Base-by-base conservation (phyloP, 257 asterid genomes). In the Scutellaria minor region DNA sequence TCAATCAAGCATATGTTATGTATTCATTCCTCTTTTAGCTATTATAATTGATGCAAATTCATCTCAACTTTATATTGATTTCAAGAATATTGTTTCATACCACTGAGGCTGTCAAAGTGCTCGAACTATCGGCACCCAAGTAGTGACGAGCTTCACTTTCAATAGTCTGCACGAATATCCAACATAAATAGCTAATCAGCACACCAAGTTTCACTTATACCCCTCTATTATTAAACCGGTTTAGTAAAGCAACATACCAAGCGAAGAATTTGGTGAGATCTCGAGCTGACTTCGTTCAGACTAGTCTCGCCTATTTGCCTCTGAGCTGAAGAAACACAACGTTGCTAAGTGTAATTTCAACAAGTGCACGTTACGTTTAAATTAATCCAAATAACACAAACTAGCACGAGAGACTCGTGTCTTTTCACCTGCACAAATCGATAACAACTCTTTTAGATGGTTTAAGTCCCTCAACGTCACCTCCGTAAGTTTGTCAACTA, bases 251-350 rank as follows among this genome's bases (percentile, higher is more conserved):
- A 64, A 57, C 83, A 18, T 81, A 94, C 97, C 93, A 91, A 75
- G 37, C 97, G 89, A 41, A 92, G 79, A 78, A 92, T 95, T 82
- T 95, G 97, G 77, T 92, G 99, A 67, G 99, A 95, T 75, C 99
- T 85, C 2, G 99, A 92, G 84, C 99, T 95, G 79, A 83, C 44
- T 79, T 95, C 99, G 75, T 95, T 92, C 51, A 92, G 84, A 77
- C 83, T 63, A 10, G 99, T 95, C 89, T 95, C 99, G 78, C 96
- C 96, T 71, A 82, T 91, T 79, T 84, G 89, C 73, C 99, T 85
- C 80, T 95, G 96, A 65, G 95, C 98, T 95, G 89, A 79, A 74
- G 71, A 35, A 78, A 75, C 53, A 55, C 3, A 71, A 55, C 15
- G 51, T 42, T 3, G 44, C 4, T 35, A 10, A 31, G 50, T 51